Base-by-base conservation (phyloP, 768 basidiomycete genomes). In the Mycena olivaceomarginata region DNA sequence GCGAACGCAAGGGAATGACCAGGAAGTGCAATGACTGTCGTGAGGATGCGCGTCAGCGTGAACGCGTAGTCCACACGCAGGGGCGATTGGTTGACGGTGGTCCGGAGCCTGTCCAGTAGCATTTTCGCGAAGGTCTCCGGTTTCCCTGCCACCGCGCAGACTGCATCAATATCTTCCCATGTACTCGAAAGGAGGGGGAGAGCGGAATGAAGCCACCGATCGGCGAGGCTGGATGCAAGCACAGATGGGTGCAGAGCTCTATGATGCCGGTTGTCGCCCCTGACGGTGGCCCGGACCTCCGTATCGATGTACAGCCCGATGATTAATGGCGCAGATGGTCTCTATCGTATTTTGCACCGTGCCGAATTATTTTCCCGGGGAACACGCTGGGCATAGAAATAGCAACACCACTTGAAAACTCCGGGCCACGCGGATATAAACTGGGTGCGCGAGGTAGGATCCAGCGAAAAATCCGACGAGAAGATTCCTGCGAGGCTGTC, bases 1-100 rank as follows among this genome's bases (percentile, higher is more conserved):
- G 66, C 48, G 66, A 77, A 74, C 31, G 72, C 37, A 60, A 77
- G 72, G 5, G 71, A 57, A 45, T 77, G 76, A 3, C 41, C 5
- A 1, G 76, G 67, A 9, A 72, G 22, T 10, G 10, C 4, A 3
- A 40, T 70, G 22, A 77, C 43, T 2, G 25, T 51, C 8, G 43
- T 41, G 67, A 77, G 57, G 2, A 48, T 46, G 16, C 39, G 56
- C 0, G 51, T n/a, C 11, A 70, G 67, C 3, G 53, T 39, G 56
- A 39, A 64, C 6, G 60, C 15, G 13, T 11, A 16, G 18, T 66
- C 51, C 10, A 25, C 9, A 12, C 56, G 40, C 10, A 66, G 18
- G 5, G 69, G 63, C 0, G 63, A 40, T 25, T 48, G 18, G 41
- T 59, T 66, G 53, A 69, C 37, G 2, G 71, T 22, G 25, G n/a